Evolutionary conservation across 2,329 filamentous ascomycete genomes (phyloP), one percentile per base, ranked within the genome.

Genomic region (Pseudocercospora macadamiae): DNA sequence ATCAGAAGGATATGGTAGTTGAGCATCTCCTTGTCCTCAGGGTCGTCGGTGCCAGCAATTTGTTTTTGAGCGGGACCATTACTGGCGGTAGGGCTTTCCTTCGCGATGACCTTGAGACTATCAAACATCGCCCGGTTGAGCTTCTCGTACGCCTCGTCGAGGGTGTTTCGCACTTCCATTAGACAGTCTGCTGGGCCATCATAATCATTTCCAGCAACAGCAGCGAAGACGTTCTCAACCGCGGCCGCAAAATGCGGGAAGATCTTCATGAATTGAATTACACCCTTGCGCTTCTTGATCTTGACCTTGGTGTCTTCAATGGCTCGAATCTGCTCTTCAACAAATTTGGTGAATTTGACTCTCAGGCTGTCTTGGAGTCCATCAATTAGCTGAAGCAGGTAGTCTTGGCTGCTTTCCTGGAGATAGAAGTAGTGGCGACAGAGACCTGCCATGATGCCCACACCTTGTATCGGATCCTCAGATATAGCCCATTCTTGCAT

Each of bases 261-360:
- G 37, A 93, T 89, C 64, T 91, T 90, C 80, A 97, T 93, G 75
- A 97, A 97, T 14, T 88, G 88, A 68, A 97, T 97, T 57, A 99
- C 91, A 9, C 95, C 93, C 78, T 96, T 97, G 66, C 95, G 89
- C 81, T 97, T 97, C 81, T 96, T 97, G 76, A 97, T 92, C 80
- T 97, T 97, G 74, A 99, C 93, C 76, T 97, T 97, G 36, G 93
- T 97, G 62, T 97, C 95, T 76, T 97, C 95, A 64, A 97, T 96
- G 4, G 92, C 93, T 23, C 91, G 90, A 59, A 97, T 89, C 73
- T 99, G 95, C 64, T 96, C 91, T 66, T 97, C 93, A 7, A 97
- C 86, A 68, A 97, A 97, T 63, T 90, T 91, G 61, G 83, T 87
- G 78, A 96, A 97, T 2, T 90, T 84, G 2, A 84, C 83, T 65